Base-by-base conservation (phyloP, 768 basidiomycete species). In the Lactifluus piperatus region DNA sequence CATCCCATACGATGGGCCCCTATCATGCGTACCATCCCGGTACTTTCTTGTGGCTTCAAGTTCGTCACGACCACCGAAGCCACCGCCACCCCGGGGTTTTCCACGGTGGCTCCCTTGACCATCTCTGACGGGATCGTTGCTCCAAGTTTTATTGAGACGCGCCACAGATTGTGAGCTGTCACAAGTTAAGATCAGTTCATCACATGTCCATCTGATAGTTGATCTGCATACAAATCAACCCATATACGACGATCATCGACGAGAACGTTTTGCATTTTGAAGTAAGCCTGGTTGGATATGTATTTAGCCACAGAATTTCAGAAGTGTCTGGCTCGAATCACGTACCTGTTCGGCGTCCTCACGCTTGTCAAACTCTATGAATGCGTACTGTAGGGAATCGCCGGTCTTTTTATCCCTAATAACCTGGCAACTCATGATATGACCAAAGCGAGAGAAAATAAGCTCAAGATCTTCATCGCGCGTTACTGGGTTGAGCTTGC, bases 211-310 rank as follows among this genome's bases (percentile, higher is more conserved):
- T 18, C 50, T 2, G 48, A 16, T 54, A 53, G 30, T 30, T 34
- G 49, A 18, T 53, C n/a, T 37, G 78, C 88, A 61, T 66, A 94
- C 88, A 99, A 98, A 73, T 98, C 97, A 62, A 99, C 95, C 92
- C 95, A 98, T 67, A 99, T 98, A 13, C 97, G 83, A 14, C 94
- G 82, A 72, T 99, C 97, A 69, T 99, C 97, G 13, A 99, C 89
- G 11, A 99, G 76, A 0, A 98, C 97, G 67, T 98, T 98, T 70
- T 98, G 97, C 97, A 99, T 99, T 72, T 98, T 99, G 76, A 98
- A 94, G 72, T 98, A 99, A 9, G 92, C 97, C 88, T 94, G 64
- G 26, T 52, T 9, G 43, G n/a, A 27, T 5, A 34, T 16, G 13
- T 27, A 36, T 24, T 29, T 45, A 51, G 29, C 24, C 29, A 30